Evolutionary conservation across 2,329 filamentous ascomycete species (phyloP).

Genomic region (Pseudogymnoascus sp.): DNA sequence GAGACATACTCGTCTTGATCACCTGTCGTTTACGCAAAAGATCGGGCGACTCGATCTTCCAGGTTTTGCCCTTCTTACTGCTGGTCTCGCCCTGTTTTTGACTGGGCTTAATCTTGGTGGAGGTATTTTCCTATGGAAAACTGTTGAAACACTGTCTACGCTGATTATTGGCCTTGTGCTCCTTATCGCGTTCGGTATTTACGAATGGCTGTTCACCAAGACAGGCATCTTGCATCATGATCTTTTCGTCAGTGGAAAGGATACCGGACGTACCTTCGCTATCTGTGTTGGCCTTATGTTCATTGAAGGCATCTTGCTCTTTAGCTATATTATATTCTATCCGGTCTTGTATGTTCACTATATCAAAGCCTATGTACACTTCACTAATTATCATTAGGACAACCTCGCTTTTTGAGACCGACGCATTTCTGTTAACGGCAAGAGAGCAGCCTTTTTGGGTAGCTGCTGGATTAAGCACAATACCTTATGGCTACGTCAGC

Average conservation of each 20-base stretch:
- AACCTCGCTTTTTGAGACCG: constrained; percentile 2
- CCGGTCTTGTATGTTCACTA: constrained; percentile 6
- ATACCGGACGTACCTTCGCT: constrained; percentile 8
- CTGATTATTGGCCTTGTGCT: constrained; percentile 40
- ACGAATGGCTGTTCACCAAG: constrained; percentile 42
- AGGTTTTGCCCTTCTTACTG: constrained; percentile 8
- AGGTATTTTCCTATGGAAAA: constrained; percentile 37
- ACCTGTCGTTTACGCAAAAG: constrained; percentile 10
- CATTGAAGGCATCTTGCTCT: constrained; percentile 10
- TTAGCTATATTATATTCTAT: constrained; percentile 10
- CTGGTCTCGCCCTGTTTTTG: constrained; percentile 7
- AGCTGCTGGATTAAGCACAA: constrained; percentile 3
- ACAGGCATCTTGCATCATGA: constrained; percentile 39
- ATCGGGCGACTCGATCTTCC: constrained; percentile 7
- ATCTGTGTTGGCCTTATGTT: constrained; percentile 10
- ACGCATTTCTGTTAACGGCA: background rate
- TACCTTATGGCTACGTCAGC: constrained; percentile 7
- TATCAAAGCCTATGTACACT: background rate
- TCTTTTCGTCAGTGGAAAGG: constrained; percentile 36
- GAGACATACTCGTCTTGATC: constrained; percentile 10
- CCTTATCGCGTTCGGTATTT: constrained; percentile 41
- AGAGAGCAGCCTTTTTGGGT: constrained; percentile 8
- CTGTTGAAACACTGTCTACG: constrained; percentile 44
- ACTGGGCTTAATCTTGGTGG: constrained; percentile 9
- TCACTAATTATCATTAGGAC: background rate